Base-by-base conservation (phyloP, 768 basidiomycete species). In the Naganishia randhawae region DNA sequence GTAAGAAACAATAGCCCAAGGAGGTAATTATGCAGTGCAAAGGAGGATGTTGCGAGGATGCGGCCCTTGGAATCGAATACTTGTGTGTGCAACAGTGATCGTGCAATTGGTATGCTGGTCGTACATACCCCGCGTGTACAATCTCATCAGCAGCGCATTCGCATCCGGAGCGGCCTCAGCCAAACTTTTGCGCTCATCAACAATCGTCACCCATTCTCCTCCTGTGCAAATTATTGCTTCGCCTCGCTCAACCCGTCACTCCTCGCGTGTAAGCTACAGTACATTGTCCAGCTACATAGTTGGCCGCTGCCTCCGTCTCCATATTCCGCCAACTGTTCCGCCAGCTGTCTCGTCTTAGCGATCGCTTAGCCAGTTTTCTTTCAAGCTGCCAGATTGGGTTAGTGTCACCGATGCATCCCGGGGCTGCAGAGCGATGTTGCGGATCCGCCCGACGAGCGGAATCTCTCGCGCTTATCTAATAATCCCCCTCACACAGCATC, bases 61-160 rank as follows among this genome's bases (percentile, higher is more conserved):
- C n/a, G n/a, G n/a, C n/a, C n/a, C n/a, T n/a, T n/a, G n/a, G n/a
- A n/a, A n/a, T n/a, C n/a, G n/a, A n/a, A n/a, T n/a, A n/a, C n/a
- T n/a, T n/a, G n/a, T n/a, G n/a, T n/a, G 14, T 8, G 37, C 37
- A 39, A 39, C 37, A 39, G 11, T 48, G 45, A n/a, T 48, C 45
- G 45, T 22, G 25, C 45, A 22, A 17, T 48, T 48, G n/a, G n/a
- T n/a, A n/a, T n/a, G n/a, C n/a, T 48, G 45, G 25, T 48, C 45
- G 25, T 48, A n/a, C n/a, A 17, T 22, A 6, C 7, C 45, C 41
- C 5, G 41, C 41, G 41, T 16, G 7, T 22, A 48, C 19, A 48
- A 48, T 48, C n/a, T 48, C 45, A 48, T 48, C 19, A 48, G 45
- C 45, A 48, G 45, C 4, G 45, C n/a, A 48, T 48, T 48, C 45